Evolutionary conservation across 2,329 filamentous ascomycete species (phyloP).

Genomic region (Colletotrichum melonis): DNA sequence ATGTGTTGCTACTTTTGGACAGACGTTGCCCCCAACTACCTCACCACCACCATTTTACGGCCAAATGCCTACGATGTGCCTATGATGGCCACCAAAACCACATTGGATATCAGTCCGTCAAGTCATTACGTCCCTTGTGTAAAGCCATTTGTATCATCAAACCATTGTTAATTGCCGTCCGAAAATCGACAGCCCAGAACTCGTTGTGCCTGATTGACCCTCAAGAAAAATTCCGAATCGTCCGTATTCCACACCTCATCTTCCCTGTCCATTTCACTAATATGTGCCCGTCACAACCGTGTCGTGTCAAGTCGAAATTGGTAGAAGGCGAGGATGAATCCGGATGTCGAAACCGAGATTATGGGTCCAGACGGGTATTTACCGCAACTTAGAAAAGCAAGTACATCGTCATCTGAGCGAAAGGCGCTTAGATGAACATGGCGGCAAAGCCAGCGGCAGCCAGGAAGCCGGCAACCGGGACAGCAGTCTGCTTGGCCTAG

Average conservation of each 20-base stretch:
- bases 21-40: neutral
- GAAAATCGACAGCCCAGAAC: conserved; percentile 43
- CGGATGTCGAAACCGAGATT: conserved; percentile 38
- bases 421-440: conserved; percentile 56
- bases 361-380: conserved; percentile 52
- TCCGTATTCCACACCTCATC: conserved; percentile 20
- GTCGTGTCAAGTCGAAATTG: conserved; percentile 18
- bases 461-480: conserved; percentile 55
- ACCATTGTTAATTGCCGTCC: conserved; percentile 44
- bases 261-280: conserved; percentile 19
- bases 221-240: conserved; percentile 12
- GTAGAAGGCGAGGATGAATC: conserved; percentile 39
- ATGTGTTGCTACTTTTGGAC: neutral
- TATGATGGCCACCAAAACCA: conserved; percentile 6
- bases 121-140: conserved; percentile 31
- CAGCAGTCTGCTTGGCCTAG: conserved; percentile 50
- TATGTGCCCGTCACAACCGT: conserved; percentile 24
- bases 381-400: conserved; percentile 45
- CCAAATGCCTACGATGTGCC: neutral
- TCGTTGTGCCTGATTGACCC: conserved; percentile 47
- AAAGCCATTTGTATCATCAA: conserved; percentile 32
- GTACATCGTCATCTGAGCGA: conserved; percentile 16
- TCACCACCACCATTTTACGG: neutral
- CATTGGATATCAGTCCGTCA: conserved; percentile 10
- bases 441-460: conserved; percentile 62